phyloP scores from a whole-genome alignment of 192 early-diverging fungal genomes.

The Gryganskiella cystojenkinii region DNA sequence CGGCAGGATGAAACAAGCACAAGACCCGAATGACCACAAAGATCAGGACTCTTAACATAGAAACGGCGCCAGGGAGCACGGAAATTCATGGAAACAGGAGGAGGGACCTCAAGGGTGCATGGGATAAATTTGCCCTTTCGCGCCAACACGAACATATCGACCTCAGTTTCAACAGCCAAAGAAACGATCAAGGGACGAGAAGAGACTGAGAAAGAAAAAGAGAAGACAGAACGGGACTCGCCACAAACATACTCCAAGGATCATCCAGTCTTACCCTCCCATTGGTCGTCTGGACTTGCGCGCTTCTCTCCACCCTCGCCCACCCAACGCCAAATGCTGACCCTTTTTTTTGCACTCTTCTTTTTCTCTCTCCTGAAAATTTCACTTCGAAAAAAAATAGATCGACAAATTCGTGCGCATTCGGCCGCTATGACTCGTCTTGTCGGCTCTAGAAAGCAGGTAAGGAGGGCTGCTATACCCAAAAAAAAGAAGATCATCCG shows the following conservation, averaged over 20 bases:
- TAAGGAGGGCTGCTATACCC: not conserved
- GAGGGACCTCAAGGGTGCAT: not conserved
- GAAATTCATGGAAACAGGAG: not conserved
- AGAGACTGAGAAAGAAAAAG: not conserved
- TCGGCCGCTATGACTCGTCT: slow-evolving; percentile 24
- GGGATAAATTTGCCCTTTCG: too few species aligned
- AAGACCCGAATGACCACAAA: too few species aligned
- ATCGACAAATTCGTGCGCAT: not conserved
- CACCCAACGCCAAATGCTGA: not conserved
- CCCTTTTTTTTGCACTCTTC: not conserved
- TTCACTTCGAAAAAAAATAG: not conserved
- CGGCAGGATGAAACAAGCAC: too few species aligned
- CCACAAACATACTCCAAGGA: not conserved
- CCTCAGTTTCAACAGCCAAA: too few species aligned
- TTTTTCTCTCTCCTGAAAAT: not conserved
- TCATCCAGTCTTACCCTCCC: not conserved
- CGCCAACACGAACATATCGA: too few species aligned
- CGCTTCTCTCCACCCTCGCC: too few species aligned
- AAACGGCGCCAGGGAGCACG: too few species aligned
- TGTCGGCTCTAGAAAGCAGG: slow-evolving; percentile 13
- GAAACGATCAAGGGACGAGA: too few species aligned
- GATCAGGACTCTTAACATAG: too few species aligned
- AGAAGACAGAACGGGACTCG: too few species aligned
- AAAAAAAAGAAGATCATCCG: not conserved
- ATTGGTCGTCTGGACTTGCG: too few species aligned